A percentile compares a stretch with the other conserved stretches of the same genome.
phyloP scores from a whole-genome alignment of 2,329 filamentous ascomycete species.

The Alternaria incomplexa region DNA sequence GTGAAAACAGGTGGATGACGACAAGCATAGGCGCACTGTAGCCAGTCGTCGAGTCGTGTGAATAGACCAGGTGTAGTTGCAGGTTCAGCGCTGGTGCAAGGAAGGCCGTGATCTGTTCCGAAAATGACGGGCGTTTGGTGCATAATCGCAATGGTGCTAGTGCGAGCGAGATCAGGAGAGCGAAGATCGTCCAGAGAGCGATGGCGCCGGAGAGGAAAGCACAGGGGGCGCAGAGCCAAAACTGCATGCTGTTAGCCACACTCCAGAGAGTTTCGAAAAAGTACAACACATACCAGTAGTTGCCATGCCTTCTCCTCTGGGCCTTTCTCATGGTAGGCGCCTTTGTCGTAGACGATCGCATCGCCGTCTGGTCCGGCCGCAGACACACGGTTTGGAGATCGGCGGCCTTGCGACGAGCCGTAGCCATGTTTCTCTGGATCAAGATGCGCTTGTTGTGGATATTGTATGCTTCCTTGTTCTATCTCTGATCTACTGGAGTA shows the following conservation, averaged over 20 bases:
- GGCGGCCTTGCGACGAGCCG: conserved; percentile 25
- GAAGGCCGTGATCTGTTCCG: conserved; percentile 58
- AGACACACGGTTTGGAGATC: conserved; percentile 26
- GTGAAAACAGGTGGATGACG: conserved; percentile 61
- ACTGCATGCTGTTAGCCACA: conserved; percentile 42
- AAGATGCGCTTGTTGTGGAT: conserved; percentile 36
- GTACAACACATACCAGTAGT: conserved; percentile 45
- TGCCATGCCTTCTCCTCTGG: conserved; percentile 54
- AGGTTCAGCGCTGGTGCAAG: conserved; percentile 62
- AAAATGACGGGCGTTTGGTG: conserved; percentile 55
- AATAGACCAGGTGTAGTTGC: conserved; percentile 57
- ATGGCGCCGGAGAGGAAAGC: conserved; percentile 62
- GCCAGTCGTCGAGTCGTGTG: conserved; percentile 46
- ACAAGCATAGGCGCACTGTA: conserved; percentile 55
- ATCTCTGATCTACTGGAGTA: conserved; percentile 8
- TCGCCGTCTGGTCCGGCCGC: conserved; percentile 26
- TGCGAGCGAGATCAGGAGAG: conserved; percentile 56
- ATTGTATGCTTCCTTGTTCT: conserved; percentile 14
- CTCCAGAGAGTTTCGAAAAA: background rate
- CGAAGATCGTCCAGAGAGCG: conserved; percentile 58
- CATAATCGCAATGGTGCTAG: conserved; percentile 63
- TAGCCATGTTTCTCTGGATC: conserved; percentile 43
- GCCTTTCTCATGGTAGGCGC: conserved; percentile 45
- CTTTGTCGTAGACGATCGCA: conserved; percentile 41
- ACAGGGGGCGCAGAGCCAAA: conserved; percentile 61